Evolutionary conservation across 2,329 filamentous ascomycete species (phyloP).

Genomic region (Cephalotrichum gorgonifer): DNA sequence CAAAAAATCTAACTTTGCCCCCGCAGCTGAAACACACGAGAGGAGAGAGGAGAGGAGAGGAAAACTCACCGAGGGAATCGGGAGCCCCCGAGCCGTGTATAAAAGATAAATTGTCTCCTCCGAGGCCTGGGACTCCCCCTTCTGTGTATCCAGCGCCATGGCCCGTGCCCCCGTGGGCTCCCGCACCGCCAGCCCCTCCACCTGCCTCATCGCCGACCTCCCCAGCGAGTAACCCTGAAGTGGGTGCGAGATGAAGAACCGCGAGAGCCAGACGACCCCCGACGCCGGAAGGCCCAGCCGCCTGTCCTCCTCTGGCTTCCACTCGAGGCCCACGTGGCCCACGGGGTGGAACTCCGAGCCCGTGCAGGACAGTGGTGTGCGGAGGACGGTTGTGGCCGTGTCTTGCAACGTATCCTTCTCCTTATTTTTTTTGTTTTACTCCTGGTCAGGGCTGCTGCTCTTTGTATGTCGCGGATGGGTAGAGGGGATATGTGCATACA

Average conservation of each 20-base stretch:
- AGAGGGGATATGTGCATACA: constrained; percentile 10
- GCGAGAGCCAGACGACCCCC: constrained; percentile 26
- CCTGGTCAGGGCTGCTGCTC: background rate
- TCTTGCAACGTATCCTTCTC: constrained; percentile 23
- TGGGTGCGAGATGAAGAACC: constrained; percentile 27
- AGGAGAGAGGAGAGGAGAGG: background rate
- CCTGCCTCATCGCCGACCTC: constrained; percentile 21
- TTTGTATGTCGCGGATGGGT: no score
- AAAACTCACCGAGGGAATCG: constrained; percentile 14
- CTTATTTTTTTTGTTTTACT: constrained; percentile 20
- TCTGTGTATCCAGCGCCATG: constrained; percentile 24
- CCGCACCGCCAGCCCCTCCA: constrained; percentile 19
- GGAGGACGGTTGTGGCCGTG: constrained; percentile 19
- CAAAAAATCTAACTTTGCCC: no score
- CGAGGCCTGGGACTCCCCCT: constrained; percentile 17
- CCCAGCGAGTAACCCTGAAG: constrained; percentile 25
- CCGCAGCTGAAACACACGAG: no score
- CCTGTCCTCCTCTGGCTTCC: constrained; percentile 18
- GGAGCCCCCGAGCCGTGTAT: constrained; percentile 16
- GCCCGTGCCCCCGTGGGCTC: constrained; percentile 21
- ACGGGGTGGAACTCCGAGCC: constrained; percentile 22
- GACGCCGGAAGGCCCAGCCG: constrained; percentile 18
- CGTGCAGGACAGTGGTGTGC: constrained; percentile 18
- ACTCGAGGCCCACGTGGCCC: constrained; percentile 27
- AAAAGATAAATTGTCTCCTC: constrained; percentile 12